Percentiles rank a stretch among this genome's conserved stretches.
phyloP scores from a whole-genome alignment of 805 yeast genomes.

The Naumovozyma dairenensis region DNA sequence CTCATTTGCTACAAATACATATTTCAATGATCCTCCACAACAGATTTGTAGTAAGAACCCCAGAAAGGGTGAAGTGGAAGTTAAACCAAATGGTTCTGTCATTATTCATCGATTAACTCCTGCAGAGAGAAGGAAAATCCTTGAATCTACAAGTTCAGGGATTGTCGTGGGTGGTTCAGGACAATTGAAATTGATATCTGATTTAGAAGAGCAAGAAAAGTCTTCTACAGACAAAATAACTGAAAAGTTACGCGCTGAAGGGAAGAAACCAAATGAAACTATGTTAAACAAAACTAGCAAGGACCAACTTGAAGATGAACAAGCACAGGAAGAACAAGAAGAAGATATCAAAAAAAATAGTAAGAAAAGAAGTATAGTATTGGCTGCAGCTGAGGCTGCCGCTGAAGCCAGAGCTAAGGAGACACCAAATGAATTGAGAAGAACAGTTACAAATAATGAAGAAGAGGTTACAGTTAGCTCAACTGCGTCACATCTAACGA shows the following conservation, averaged over 20 bases:
- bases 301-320: conserved; percentile 21
- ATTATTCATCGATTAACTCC: conserved; percentile 45
- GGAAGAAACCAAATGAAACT: conserved; percentile 6
- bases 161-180: conserved; percentile 76
- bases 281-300: neutral
- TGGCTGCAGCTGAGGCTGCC: conserved; percentile 31
- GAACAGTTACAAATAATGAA: conserved; percentile 27
- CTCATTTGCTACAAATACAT: conserved; percentile 66
- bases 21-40: conserved; percentile 79
- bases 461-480: conserved; percentile 31
- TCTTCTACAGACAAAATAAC: conserved; percentile 3
- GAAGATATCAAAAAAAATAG: conserved; percentile 23
- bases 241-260: conserved; percentile 7
- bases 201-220: conserved; percentile 5
- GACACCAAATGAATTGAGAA: conserved; percentile 25
- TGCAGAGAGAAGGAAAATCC: conserved; percentile 40
- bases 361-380: conserved; percentile 24
- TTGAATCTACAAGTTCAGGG: conserved; percentile 46
- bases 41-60: conserved; percentile 79
- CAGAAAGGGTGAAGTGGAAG: conserved; percentile 70
- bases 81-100: conserved; percentile 43
- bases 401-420: conserved; percentile 31
- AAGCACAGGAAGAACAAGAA: no score
- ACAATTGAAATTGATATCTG: conserved; percentile 38
- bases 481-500: conserved; percentile 30